Conservation (phyloP, 2,329 filamentous ascomycete genomes). For the Sporothrix sp. region DNA sequence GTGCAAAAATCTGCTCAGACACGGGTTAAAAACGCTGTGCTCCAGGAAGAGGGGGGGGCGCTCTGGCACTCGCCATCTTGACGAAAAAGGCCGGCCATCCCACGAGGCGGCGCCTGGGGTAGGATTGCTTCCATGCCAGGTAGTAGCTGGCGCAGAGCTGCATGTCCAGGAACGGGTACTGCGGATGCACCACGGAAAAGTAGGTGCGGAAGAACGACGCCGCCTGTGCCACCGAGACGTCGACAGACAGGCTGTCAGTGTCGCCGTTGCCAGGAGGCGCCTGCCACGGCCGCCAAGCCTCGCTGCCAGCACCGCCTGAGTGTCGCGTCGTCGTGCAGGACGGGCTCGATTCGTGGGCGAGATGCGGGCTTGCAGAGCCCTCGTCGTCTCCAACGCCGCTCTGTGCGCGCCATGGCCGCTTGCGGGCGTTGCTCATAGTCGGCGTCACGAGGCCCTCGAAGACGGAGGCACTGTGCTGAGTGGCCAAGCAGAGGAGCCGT, state of each 20-base stretch:
- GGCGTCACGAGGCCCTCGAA: not conserved
- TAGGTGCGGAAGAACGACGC: constrained; percentile 12
- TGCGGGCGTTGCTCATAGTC: no score
- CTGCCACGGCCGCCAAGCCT: no score
- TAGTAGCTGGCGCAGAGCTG: constrained; percentile 10
- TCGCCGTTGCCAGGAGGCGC: no score
- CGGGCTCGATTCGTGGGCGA: no score
- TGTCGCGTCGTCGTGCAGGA: no score
- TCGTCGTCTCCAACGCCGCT: no score
- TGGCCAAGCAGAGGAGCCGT: no score
- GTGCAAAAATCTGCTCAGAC: constrained; percentile 9
- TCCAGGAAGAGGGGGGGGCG: not conserved
- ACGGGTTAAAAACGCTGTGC: not conserved
- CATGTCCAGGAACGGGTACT: constrained; percentile 12
- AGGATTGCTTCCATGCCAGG: constrained; percentile 1
- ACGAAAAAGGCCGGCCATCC: constrained; percentile 14
- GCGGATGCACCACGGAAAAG: constrained; percentile 10
- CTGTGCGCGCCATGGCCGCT: no score
- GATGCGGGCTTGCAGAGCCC: no score
- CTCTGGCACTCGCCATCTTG: constrained; percentile 7
- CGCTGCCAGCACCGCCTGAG: no score
- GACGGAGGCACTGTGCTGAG: no score
- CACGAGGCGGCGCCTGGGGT: not conserved
- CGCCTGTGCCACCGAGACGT: not conserved
- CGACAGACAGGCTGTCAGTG: no score